These are phyloP conservation scores for Kodamaea arcana DNA, from an alignment of 1,139 yeast genomes.

Conservation along the genomic window DNA sequence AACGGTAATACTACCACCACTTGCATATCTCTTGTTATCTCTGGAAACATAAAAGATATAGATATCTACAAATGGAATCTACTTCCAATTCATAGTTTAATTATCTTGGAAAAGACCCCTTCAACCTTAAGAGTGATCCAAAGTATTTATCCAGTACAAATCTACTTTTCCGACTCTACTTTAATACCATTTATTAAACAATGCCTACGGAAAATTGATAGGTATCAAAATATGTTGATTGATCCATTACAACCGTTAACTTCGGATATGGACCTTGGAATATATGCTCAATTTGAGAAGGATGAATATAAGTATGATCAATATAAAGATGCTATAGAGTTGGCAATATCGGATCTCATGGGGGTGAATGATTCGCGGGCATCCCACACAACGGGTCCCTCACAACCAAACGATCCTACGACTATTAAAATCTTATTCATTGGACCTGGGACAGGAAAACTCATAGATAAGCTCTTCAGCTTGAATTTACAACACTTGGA, in stretches of 20 bases:
- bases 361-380: no score
- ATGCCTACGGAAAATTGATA: slow-evolving; percentile 1
- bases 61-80: slow-evolving; percentile 1
- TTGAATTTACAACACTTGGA: slow-evolving; percentile 15
- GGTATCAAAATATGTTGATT: slow-evolving; percentile 11
- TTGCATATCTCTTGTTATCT: neutral
- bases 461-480: slow-evolving; percentile 52
- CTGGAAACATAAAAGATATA: neutral
- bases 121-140: neutral
- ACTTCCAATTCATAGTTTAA: neutral
- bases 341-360: slow-evolving; percentile 47
- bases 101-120: neutral
- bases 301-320: slow-evolving; percentile 64
- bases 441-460: slow-evolving; percentile 88
- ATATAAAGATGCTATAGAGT: slow-evolving; percentile 62
- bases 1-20: no score
- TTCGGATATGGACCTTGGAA: slow-evolving; percentile 50
- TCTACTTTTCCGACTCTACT: neutral
- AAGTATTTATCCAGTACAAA: neutral
- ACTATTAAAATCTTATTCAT: slow-evolving; percentile 48
- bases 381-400: neutral
- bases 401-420: neutral
- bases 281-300: slow-evolving; percentile 66
- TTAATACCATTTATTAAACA: neutral
- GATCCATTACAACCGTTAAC: slow-evolving; percentile 71